phyloP scores from a whole-genome alignment of 177 flowering plant genomes.

The Vitis hybrid region DNA sequence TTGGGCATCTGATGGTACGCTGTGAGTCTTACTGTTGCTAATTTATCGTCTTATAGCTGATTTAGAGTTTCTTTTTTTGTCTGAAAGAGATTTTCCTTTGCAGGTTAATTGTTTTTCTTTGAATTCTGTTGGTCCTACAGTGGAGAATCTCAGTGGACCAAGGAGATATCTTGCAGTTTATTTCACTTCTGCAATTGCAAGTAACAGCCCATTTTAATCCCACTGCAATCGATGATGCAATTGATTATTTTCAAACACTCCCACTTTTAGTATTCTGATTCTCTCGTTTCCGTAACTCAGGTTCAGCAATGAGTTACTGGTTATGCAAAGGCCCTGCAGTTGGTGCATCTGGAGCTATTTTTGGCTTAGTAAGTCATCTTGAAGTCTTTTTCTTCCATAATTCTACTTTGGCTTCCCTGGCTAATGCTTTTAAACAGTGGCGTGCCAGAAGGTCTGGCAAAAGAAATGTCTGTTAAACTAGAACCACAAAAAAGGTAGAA shows the following conservation, averaged over 20 bases:
- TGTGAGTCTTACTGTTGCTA: conserved; percentile 8
- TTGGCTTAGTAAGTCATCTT: conserved; percentile 70
- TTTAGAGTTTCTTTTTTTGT: neutral
- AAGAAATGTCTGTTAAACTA: neutral
- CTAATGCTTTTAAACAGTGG: neutral
- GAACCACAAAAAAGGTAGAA: neutral
- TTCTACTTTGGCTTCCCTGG: neutral
- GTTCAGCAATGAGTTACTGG: conserved; percentile 79
- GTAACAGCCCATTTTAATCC: conserved; percentile 39
- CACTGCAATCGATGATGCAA: conserved; percentile 12
- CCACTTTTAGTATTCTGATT: conserved; percentile 13
- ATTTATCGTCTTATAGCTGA: conserved; percentile 6
- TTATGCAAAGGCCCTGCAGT: conserved; percentile 72
- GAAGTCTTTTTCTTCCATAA: neutral
- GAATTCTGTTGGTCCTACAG: conserved; percentile 75
- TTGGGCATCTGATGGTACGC: conserved; percentile 80
- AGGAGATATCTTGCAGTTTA: conserved; percentile 75
- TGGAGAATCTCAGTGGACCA: conserved; percentile 73
- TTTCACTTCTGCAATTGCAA: conserved; percentile 76
- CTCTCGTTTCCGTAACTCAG: conserved; percentile 36
- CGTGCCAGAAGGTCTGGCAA: neutral
- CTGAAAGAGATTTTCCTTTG: conserved; percentile 3
- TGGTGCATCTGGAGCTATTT: conserved; percentile 97
- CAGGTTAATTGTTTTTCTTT: conserved; percentile 90
- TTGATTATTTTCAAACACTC: conserved; percentile 13